A percentile compares a stretch with the other conserved stretches of the same genome.
These are phyloP conservation scores for Thalassiosira ordinaria DNA, from an alignment of 352 stramenopile species.

Conservation along the genomic window DNA sequence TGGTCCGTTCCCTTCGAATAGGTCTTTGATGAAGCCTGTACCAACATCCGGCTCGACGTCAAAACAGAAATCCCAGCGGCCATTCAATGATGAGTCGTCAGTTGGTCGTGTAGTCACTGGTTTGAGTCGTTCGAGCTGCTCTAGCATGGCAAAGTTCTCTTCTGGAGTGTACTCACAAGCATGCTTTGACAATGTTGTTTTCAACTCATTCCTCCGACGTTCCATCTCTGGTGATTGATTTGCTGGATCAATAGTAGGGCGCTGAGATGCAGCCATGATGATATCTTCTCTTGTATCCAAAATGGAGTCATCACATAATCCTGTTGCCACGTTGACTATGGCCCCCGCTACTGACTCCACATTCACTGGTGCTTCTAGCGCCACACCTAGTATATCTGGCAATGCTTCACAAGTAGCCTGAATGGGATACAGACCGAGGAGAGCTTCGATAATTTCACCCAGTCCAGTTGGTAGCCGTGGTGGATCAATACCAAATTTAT, in stretches of 20 bases:
- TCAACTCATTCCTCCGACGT: conserved; percentile 5
- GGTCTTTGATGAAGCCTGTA: conserved; percentile 24
- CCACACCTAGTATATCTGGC: conserved; percentile 20
- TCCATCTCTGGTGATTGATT: background rate
- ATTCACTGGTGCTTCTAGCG: conserved; percentile 18
- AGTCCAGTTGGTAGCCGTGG: conserved; percentile 18
- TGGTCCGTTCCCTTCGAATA: conserved; percentile 21
- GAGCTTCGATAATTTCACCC: conserved; percentile 21
- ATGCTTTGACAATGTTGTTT: conserved; percentile 15
- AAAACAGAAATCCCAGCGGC: conserved; percentile 26
- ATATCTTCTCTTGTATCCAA: conserved; percentile 23
- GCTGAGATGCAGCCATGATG: conserved; percentile 18
- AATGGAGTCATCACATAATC: background rate
- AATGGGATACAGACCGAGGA: too few species aligned
- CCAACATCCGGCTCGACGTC: conserved; percentile 33
- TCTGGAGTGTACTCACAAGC: conserved; percentile 20
- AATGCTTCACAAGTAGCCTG: too few species aligned
- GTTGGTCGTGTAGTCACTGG: conserved; percentile 11
- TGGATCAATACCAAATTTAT: conserved; percentile 28
- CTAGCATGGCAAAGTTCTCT: conserved; percentile 33
- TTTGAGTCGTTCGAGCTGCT: conserved; percentile 16
- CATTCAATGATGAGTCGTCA: conserved; percentile 29
- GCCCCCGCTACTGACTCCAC: conserved; percentile 11
- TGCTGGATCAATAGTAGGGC: background rate
- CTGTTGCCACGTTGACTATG: conserved; percentile 19